Percentiles rank a stretch among this genome's conserved stretches.
phyloP scores from a whole-genome alignment of 2,329 filamentous ascomycete genomes.

The Fusarium nematophilum region DNA sequence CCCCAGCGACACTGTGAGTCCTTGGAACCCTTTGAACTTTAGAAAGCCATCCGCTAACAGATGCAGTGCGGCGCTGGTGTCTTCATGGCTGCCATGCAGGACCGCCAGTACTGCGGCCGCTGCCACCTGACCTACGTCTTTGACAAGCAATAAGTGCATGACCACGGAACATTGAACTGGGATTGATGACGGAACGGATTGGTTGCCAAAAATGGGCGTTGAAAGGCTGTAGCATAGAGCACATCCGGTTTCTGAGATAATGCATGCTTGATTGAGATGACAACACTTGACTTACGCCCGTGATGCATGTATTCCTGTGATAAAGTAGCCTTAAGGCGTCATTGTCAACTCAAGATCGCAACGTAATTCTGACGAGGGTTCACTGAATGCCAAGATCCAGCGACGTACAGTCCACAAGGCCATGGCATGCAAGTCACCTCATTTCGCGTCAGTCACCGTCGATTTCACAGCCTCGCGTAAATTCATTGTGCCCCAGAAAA shows the following conservation, averaged over 20 bases:
- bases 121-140: conserved; percentile 81
- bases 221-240: conserved; percentile 55
- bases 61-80: conserved; percentile 99
- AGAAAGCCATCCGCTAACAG: too few species aligned
- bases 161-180: conserved; percentile 43
- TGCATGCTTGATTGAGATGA: conserved; percentile 53
- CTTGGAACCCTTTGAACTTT: too few species aligned
- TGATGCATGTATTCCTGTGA: conserved; percentile 3
- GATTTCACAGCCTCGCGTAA: conserved; percentile 42
- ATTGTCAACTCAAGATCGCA: neutral
- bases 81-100: conserved; percentile 99
- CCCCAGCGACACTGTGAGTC: conserved; percentile 86
- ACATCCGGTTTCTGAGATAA: conserved; percentile 54
- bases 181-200: conserved; percentile 47
- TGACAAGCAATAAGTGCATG: conserved; percentile 69
- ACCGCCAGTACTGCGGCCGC: conserved; percentile 94
- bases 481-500: conserved; percentile 33
- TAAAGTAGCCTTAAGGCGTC: neutral
- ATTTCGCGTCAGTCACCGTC: neutral
- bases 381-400: too few species aligned
- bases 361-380: neutral
- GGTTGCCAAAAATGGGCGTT: conserved; percentile 54
- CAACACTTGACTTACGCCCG: conserved; percentile 16
- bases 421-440: too few species aligned
- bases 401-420: too few species aligned